phyloP scores from a whole-genome alignment of 495 filamentous ascomycete genomes.

The Annulohypoxylon nitens region DNA sequence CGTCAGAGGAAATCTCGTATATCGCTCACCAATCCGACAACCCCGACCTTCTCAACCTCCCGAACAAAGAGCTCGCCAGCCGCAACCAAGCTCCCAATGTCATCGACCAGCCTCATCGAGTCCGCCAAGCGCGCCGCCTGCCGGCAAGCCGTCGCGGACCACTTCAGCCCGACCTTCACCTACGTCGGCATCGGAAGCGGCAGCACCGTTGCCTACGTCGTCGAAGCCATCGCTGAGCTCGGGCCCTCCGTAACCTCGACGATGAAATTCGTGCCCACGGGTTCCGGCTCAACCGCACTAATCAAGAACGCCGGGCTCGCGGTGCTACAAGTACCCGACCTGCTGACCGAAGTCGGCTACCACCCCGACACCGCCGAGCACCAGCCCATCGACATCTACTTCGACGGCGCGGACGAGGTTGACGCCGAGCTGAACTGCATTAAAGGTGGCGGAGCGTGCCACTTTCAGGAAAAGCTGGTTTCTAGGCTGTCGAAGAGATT shows the following conservation, averaged over 20 bases:
- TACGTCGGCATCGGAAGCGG: conserved; percentile 95
- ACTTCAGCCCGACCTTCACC: conserved; percentile 78
- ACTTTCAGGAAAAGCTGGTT: conserved; percentile 98
- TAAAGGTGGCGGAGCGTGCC: conserved; percentile 95
- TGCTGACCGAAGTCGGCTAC: conserved; percentile 50
- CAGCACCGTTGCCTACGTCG: conserved; percentile 93
- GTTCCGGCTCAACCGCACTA: conserved; percentile 86
- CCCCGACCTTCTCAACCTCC: conserved; percentile 18
- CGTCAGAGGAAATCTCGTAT: conserved; percentile 6
- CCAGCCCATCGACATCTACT: conserved; percentile 79
- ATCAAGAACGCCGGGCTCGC: conserved; percentile 81
- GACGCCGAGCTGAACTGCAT: conserved; percentile 96
- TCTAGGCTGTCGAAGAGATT: conserved; percentile 88
- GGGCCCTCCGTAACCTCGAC: conserved; percentile 68
- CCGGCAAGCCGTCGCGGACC: conserved; percentile 82
- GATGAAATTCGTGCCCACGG: conserved; percentile 90
- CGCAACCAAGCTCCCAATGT: conserved; percentile 28
- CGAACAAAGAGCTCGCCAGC: neutral
- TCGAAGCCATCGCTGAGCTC: conserved; percentile 88
- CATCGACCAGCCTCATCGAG: conserved; percentile 69
- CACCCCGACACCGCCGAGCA: conserved; percentile 36
- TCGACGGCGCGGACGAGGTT: conserved; percentile 97
- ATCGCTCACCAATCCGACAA: conserved; percentile 11
- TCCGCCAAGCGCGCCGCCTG: conserved; percentile 87
- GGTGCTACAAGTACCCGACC: conserved; percentile 74